A percentile compares a stretch with the other conserved stretches of the same genome.
These are phyloP conservation scores for Wickerhamiella allomyrinae DNA, from an alignment of 805 yeast species.

Conservation along the genomic window DNA sequence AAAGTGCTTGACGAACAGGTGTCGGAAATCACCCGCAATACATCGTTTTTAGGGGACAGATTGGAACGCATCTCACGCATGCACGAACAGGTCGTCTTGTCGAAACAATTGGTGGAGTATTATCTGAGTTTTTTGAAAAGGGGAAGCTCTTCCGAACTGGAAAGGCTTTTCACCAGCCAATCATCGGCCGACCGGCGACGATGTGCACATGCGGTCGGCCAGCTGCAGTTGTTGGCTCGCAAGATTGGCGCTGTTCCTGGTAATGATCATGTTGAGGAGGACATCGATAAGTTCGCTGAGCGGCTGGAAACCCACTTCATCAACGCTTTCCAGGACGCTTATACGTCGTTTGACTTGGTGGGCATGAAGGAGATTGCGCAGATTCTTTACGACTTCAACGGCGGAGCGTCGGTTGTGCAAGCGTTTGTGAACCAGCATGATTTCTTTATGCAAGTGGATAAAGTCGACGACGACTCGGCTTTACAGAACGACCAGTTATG, in stretches of 20 bases:
- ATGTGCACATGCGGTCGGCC: conserved; percentile 57
- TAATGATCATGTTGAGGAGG: conserved; percentile 21
- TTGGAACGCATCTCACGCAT: conserved; percentile 37
- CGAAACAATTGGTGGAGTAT: conserved; percentile 59
- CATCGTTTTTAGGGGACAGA: conserved; percentile 21
- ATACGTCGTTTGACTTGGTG: conserved; percentile 49
- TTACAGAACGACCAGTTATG: conserved; percentile 29
- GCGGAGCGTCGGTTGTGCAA: conserved; percentile 69
- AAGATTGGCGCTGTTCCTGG: conserved; percentile 33
- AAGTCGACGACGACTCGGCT: conserved; percentile 21
- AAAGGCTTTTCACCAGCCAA: conserved; percentile 36
- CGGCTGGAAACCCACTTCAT: conserved; percentile 59
- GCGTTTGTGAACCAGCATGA: conserved; percentile 71
- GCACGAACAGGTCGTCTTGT: conserved; percentile 56
- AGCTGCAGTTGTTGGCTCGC: conserved; percentile 46
- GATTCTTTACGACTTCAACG: conserved; percentile 65
- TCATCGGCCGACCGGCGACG: conserved; percentile 41
- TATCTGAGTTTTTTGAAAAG: conserved; percentile 63
- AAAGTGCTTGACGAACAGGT: conserved; percentile 24
- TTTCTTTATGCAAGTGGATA: conserved; percentile 40
- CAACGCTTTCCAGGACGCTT: conserved; percentile 59
- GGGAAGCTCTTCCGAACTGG: conserved; percentile 40
- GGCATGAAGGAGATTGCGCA: conserved; percentile 62
- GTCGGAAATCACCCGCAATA: conserved; percentile 21
- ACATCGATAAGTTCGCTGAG: conserved; percentile 61